Conservation (phyloP, 495 filamentous ascomycete species). For the Xylaria palmicola region DNA sequence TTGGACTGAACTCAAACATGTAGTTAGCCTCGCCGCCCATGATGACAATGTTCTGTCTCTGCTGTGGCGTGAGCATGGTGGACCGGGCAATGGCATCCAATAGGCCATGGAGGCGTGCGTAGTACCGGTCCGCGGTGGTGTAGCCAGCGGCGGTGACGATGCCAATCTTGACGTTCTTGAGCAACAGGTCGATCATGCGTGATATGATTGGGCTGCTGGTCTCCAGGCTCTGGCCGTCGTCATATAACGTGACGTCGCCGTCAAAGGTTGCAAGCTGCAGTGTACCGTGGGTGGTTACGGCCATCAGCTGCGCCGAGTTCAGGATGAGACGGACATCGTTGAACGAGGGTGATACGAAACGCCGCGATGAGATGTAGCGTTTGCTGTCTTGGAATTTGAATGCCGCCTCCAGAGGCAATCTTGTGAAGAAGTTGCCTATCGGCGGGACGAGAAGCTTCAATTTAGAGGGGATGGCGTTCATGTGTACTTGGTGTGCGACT, state of each 20-base stretch:
- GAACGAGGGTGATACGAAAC: conserved; percentile 96
- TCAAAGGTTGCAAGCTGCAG: conserved; percentile 91
- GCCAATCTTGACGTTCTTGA: conserved; percentile 69
- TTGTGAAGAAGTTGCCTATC: conserved; percentile 89
- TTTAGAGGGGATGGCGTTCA: conserved; percentile 72
- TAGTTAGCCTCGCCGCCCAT: conserved; percentile 88
- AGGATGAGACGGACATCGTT: conserved; percentile 92
- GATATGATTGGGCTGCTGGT: conserved; percentile 73
- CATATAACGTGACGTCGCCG: conserved; percentile 95
- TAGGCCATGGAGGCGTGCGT: conserved; percentile 78
- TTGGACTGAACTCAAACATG: conserved; percentile 69
- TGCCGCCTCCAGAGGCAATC: conserved; percentile 77
- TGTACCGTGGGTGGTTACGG: conserved; percentile 65
- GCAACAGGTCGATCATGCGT: conserved; percentile 64
- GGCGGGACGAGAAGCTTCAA: conserved; percentile 88
- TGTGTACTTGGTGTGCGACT: conserved; percentile 70
- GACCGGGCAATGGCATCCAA: conserved; percentile 76
- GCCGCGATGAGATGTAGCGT: conserved; percentile 82
- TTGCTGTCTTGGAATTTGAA: conserved; percentile 86
- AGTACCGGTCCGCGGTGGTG: conserved; percentile 80
- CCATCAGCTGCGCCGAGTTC: conserved; percentile 92
- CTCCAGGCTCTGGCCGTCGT: conserved; percentile 80
- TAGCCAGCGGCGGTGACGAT: conserved; percentile 98
- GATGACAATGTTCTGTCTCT: conserved; percentile 77
- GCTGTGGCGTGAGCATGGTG: conserved; percentile 53